These are phyloP conservation scores for Phytophthora pini DNA, from an alignment of 352 stramenopile genomes.

Conservation along the genomic window DNA sequence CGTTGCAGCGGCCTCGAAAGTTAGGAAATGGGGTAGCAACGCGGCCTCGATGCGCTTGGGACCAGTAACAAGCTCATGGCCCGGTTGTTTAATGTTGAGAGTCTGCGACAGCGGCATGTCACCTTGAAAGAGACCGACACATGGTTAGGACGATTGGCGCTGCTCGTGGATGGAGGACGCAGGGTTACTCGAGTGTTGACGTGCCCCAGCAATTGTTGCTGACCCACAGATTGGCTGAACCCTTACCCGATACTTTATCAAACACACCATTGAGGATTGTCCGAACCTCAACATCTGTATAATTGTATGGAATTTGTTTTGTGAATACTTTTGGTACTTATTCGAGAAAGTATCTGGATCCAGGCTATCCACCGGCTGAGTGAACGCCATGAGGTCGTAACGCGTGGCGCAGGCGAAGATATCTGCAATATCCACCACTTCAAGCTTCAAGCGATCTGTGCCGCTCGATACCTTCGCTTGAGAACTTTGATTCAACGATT, in stretches of 20 bases:
- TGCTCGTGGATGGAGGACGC: not conserved
- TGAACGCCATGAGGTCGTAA: slow-evolving; percentile 1
- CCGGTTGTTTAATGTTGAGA: slow-evolving; percentile 5
- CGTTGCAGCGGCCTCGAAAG: slow-evolving; percentile 20
- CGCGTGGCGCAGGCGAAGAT: not conserved
- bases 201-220: not conserved
- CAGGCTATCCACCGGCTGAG: slow-evolving; percentile 7
- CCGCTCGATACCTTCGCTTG: not conserved
- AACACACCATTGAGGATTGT: not conserved
- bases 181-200: slow-evolving; percentile 6
- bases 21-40: slow-evolving; percentile 24
- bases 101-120: slow-evolving; percentile 27
- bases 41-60: too few relatives aligned
- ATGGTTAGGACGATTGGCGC: slow-evolving; percentile 14
- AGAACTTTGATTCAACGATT: not conserved
- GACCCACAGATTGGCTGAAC: not conserved
- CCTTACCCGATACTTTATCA: slow-evolving; percentile 3
- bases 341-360: not conserved
- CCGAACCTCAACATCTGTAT: not conserved
- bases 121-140: slow-evolving; percentile 23
- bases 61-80: slow-evolving; percentile 8
- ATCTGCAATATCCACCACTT: slow-evolving; percentile 11
- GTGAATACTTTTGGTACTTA: slow-evolving; percentile 5
- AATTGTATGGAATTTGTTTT: not conserved
- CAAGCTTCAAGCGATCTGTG: slow-evolving; percentile 11